These are phyloP conservation scores for Cenococcum geophilum DNA, from an alignment of 495 filamentous ascomycete species.

Conservation along the genomic window DNA sequence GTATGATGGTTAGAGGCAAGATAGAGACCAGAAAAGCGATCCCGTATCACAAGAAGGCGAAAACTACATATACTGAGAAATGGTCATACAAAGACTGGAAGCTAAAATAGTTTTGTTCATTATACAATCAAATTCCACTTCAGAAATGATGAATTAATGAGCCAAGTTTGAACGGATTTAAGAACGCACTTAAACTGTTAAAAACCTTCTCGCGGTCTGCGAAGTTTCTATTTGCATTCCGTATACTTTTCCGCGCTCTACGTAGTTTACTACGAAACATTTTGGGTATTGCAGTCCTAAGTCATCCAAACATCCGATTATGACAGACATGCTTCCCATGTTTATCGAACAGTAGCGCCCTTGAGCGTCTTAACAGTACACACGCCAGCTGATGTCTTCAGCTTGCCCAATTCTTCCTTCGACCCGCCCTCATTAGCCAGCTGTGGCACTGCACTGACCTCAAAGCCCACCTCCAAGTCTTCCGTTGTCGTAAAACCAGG, in stretches of 20 bases:
- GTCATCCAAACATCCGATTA: background rate
- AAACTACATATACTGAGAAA: slow-evolving; percentile 79
- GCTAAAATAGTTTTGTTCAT: slow-evolving; percentile 29
- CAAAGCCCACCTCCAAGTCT: slow-evolving; percentile 70
- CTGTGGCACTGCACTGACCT: slow-evolving; percentile 55
- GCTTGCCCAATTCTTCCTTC: slow-evolving; percentile 34
- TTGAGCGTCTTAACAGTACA: slow-evolving; percentile 38
- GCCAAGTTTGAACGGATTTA: too few species aligned
- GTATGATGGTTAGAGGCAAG: slow-evolving; percentile 79
- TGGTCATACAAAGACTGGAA: slow-evolving; percentile 96
- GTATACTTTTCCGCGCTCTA: background rate
- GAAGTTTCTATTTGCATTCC: background rate
- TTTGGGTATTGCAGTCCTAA: slow-evolving; percentile 1
- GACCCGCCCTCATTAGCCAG: slow-evolving; percentile 51
- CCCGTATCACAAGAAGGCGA: slow-evolving; percentile 69
- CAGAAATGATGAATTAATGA: too few species aligned
- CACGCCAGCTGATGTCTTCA: slow-evolving; percentile 39
- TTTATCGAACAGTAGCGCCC: slow-evolving; percentile 32
- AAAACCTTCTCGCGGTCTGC: background rate
- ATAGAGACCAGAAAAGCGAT: slow-evolving; percentile 74
- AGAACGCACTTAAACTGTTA: too few species aligned
- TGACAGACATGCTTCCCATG: background rate
- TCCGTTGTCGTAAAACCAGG: slow-evolving; percentile 87
- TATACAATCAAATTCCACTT: background rate
- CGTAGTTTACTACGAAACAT: slow-evolving; percentile 1